Conservation (phyloP, 345 rosid species). For the Eucalyptus polybractea region DNA sequence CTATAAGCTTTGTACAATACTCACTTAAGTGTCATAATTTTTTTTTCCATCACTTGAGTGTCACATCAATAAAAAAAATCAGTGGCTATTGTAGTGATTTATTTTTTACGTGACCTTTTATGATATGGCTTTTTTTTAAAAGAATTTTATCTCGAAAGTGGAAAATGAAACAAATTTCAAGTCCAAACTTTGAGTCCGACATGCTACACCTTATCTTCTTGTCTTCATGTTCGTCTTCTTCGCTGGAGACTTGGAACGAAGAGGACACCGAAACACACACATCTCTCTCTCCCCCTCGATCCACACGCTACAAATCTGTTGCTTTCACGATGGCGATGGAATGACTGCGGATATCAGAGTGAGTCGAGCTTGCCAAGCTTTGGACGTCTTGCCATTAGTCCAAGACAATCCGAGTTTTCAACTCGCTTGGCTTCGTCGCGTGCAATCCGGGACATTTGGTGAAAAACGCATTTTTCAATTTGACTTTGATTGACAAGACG, state of each 20-base stretch:
- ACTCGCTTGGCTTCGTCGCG: not conserved
- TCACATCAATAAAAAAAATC: not conserved
- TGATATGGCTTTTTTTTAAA: not conserved
- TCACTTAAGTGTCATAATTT: accelerated
- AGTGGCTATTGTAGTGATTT: not conserved
- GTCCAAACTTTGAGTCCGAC: not conserved
- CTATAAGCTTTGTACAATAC: too few species aligned
- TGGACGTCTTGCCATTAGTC: not conserved
- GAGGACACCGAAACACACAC: not conserved
- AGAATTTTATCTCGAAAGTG: too few species aligned
- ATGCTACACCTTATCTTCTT: not conserved
- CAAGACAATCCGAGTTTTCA: not conserved
- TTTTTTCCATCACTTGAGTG: not conserved
- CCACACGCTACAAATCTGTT: not conserved
- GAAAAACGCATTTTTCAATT: not conserved
- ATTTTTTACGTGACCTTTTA: not conserved
- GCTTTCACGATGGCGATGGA: not conserved
- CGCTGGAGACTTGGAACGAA: not conserved
- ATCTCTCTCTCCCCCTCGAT: too few species aligned
- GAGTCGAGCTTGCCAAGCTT: not conserved
- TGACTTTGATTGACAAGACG: not conserved
- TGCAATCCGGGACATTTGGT: not conserved
- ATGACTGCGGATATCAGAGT: not conserved
- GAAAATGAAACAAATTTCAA: not conserved
- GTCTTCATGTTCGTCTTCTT: not conserved